These are phyloP conservation scores for Cyclotella sp. DNA, from an alignment of 108 stramenopile species.

Conservation along the genomic window DNA sequence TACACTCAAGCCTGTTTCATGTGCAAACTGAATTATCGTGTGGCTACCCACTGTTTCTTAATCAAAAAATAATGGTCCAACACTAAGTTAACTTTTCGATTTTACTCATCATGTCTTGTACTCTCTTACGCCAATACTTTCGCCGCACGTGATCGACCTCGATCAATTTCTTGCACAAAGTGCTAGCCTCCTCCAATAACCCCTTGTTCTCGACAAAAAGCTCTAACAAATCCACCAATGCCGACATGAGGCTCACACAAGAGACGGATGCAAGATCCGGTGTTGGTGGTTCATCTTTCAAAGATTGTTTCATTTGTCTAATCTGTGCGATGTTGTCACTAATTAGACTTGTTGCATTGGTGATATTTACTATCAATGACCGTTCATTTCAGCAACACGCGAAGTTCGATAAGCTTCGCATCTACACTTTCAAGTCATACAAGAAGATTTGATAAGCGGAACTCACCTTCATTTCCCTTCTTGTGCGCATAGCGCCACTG, in stretches of 20 bases:
- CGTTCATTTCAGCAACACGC: background rate
- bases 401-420: background rate
- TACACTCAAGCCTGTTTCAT: too few species aligned
- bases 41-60: too few species aligned
- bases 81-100: slow-evolving; percentile 9
- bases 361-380: slow-evolving; percentile 13
- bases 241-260: slow-evolving; percentile 64
- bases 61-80: background rate
- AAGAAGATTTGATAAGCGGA: background rate
- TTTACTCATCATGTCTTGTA: slow-evolving; percentile 18
- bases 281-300: slow-evolving; percentile 28
- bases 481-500: slow-evolving; percentile 54
- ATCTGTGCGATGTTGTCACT: slow-evolving; percentile 37
- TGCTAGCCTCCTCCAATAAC: slow-evolving; percentile 53
- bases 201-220: slow-evolving; percentile 47
- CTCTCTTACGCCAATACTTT: slow-evolving; percentile 82
- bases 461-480: slow-evolving; percentile 18
- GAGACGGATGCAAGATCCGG: slow-evolving; percentile 22
- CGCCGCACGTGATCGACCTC: slow-evolving; percentile 68
- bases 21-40: too few species aligned
- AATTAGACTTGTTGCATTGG: slow-evolving; percentile 20
- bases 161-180: slow-evolving; percentile 50
- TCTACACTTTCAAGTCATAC: background rate
- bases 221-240: slow-evolving; percentile 78
- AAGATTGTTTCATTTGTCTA: slow-evolving; percentile 44